A percentile compares a stretch with the other conserved stretches of the same genome.
These are phyloP conservation scores for Linum trigynum DNA, from an alignment of 345 rosid species.

Conservation along the genomic window DNA sequence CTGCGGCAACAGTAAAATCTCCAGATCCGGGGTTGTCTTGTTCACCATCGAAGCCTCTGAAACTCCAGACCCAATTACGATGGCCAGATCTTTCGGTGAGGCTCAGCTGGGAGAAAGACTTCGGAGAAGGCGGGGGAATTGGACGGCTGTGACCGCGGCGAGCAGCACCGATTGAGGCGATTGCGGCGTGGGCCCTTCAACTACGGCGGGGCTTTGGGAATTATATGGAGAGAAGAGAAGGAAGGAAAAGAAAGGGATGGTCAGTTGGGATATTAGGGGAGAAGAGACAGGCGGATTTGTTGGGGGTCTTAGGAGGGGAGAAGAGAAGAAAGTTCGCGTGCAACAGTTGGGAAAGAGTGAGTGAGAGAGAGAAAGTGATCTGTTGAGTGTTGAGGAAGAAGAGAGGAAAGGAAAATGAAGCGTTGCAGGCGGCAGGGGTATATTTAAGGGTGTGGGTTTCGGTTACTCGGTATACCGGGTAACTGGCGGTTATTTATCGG, in stretches of 20 bases:
- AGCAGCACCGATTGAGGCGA: too few species aligned
- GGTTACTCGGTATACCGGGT: too few species aligned
- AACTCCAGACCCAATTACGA: too few species aligned
- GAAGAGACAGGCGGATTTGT: background rate
- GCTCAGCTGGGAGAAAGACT: background rate
- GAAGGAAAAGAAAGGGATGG: slow-evolving; percentile 2
- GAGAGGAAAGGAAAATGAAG: too few species aligned
- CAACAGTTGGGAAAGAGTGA: background rate
- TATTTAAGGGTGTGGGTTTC: background rate
- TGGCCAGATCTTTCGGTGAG: too few species aligned
- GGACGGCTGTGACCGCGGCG: background rate
- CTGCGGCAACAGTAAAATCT: too few species aligned
- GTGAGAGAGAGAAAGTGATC: background rate
- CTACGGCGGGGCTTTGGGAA: background rate
- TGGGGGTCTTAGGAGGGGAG: background rate
- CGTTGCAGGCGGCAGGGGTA: background rate
- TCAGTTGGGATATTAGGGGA: background rate
- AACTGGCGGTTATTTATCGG: too few species aligned
- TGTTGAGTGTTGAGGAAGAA: background rate
- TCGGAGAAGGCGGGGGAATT: background rate
- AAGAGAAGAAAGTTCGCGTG: background rate
- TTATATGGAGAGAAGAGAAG: background rate
- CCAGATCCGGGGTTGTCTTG: too few species aligned
- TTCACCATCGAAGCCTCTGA: too few species aligned
- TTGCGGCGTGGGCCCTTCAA: too few species aligned